Conservation (phyloP, 306 rosid genomes). For the Quercus bicolor region DNA sequence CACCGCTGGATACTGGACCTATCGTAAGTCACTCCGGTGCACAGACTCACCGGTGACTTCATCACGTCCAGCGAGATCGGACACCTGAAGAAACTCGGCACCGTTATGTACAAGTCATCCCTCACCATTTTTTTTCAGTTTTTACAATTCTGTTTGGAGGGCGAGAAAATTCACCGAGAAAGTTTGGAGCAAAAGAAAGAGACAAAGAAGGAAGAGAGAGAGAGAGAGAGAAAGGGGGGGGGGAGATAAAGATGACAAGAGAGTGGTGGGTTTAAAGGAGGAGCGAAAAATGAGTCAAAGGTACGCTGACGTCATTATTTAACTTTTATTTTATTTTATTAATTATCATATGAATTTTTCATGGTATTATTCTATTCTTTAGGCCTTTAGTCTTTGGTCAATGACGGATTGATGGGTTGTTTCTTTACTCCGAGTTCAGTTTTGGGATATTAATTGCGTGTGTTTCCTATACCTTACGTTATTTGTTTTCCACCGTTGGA, state of each 20-base stretch:
- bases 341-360: constrained; percentile 5
- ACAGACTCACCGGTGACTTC: constrained; percentile 92
- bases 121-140: constrained; percentile 43
- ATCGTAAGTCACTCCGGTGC: constrained; percentile 95
- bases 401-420: constrained; percentile 23
- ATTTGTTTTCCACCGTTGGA: constrained; percentile 11
- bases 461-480: not conserved
- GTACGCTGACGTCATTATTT: constrained; percentile 61
- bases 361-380: constrained; percentile 4
- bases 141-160: not conserved
- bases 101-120: constrained; percentile 65
- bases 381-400: constrained; percentile 46
- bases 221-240: not conserved
- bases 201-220: constrained; percentile 2
- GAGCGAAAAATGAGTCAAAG: constrained; percentile 58
- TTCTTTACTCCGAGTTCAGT: not conserved
- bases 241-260: constrained; percentile 22
- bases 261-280: constrained; percentile 55
- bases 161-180: not conserved
- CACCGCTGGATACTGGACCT: constrained; percentile 92
- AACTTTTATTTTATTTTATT: constrained; percentile 15
- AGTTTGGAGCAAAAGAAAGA: constrained; percentile 17
- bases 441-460: constrained; percentile 2
- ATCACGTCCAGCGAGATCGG: constrained; percentile 87
- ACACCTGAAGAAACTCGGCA: constrained; percentile 77